Conservation (phyloP, 2,329 filamentous ascomycete genomes). For the Talaromyces rugulosus region DNA sequence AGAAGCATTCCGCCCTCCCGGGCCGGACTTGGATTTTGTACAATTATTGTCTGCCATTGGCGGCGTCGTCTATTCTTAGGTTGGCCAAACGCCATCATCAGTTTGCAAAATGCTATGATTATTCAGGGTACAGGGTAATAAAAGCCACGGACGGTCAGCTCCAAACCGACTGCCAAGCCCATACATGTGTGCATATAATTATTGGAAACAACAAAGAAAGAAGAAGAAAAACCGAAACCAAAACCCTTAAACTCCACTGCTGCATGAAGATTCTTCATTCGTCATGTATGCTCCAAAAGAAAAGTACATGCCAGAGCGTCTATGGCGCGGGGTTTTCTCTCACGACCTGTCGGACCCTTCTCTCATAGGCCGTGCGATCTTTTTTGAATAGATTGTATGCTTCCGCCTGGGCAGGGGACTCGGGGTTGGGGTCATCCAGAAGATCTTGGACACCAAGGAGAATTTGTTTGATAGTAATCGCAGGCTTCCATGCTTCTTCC, state of each 20-base stretch:
- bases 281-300: not conserved
- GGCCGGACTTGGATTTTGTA: not conserved
- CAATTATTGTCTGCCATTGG: not conserved
- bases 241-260: not conserved
- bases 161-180: not conserved
- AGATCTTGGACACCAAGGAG: conserved; percentile 93
- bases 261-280: not conserved
- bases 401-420: conserved; percentile 93
- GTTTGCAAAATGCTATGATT: not conserved
- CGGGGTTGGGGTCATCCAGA: conserved; percentile 92
- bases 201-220: not conserved
- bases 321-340: conserved; percentile 80
- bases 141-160: not conserved
- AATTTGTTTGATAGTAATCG: conserved; percentile 98
- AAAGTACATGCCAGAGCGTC: not conserved
- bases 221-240: not conserved
- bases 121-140: not conserved
- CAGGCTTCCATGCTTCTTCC: conserved; percentile 97
- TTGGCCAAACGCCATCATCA: not conserved
- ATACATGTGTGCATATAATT: not conserved
- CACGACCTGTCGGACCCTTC: conserved; percentile 79
- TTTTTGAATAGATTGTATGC: conserved; percentile 97
- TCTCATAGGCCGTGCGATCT: conserved; percentile 81
- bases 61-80: not conserved
- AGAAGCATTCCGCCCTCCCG: not conserved